Conservation (phyloP, 768 basidiomycete species). For the Lactarius hengduanensis region DNA sequence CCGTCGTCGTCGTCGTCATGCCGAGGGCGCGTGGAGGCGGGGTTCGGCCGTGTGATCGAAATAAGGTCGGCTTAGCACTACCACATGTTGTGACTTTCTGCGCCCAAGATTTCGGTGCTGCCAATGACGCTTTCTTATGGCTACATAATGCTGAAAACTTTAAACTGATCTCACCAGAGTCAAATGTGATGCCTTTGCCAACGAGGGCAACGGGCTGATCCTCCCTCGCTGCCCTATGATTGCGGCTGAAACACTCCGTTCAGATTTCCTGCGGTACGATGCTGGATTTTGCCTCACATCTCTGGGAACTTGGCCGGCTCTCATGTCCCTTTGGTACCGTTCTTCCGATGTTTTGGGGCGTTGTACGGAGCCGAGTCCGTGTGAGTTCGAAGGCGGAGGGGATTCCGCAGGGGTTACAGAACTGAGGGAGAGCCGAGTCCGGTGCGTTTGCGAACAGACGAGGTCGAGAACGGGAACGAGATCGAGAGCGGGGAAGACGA, state of each 20-base stretch:
- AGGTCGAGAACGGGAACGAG: too few species aligned
- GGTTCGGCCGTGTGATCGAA: too few species aligned
- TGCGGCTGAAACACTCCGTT: constrained; percentile 50
- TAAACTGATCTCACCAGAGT: constrained; percentile 84
- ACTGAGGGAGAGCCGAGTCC: too few species aligned
- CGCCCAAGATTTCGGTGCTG: too few species aligned
- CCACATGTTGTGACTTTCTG: too few species aligned
- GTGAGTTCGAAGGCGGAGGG: too few species aligned
- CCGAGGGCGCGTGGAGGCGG: too few species aligned
- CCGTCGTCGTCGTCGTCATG: too few species aligned
- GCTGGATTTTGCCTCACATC: constrained; percentile 46
- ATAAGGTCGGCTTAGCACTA: too few species aligned
- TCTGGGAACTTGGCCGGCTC: constrained; percentile 88
- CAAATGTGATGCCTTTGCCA: constrained; percentile 89
- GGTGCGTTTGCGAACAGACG: too few species aligned
- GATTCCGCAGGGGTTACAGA: too few species aligned
- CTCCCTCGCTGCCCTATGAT: constrained; percentile 64
- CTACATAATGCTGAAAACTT: constrained; percentile 63
- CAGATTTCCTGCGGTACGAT: not conserved
- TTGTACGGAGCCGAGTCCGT: constrained; percentile 30
- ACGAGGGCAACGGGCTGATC: constrained; percentile 69
- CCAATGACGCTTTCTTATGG: not conserved
- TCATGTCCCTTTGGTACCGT: constrained; percentile 74
- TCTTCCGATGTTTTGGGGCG: constrained; percentile 76
- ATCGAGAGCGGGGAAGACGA: too few species aligned